Conservation (phyloP, 768 basidiomycete species). For the Hypholoma sublateritium region DNA sequence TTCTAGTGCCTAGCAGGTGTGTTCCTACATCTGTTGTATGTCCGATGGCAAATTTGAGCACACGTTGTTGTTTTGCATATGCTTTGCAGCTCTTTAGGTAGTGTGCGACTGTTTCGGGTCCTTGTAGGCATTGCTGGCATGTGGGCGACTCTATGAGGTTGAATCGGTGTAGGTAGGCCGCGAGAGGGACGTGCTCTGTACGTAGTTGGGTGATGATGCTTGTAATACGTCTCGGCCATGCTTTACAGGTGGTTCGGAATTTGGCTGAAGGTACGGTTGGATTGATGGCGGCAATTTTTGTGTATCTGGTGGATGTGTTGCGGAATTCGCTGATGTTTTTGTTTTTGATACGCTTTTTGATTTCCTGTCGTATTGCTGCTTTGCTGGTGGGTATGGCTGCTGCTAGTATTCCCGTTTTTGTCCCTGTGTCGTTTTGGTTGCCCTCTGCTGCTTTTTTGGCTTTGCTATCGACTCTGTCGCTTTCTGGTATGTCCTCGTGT, state of each 20-base stretch:
- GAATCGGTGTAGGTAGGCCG: too few relatives aligned
- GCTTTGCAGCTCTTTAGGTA: conserved; percentile 27
- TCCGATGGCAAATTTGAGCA: too few relatives aligned
- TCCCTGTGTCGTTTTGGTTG: not conserved
- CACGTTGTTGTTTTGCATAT: conserved; percentile 10
- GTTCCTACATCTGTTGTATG: too few relatives aligned
- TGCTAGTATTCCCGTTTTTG: not conserved
- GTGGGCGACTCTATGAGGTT: conserved; percentile 19
- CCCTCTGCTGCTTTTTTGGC: conserved; percentile 11
- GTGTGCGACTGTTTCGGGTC: conserved; percentile 28
- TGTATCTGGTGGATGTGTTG: conserved; percentile 8
- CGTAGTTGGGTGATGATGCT: conserved; percentile 29
- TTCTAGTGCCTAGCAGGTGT: too few relatives aligned
- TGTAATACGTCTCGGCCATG: conserved; percentile 12
- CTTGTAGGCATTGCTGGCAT: conserved; percentile 23
- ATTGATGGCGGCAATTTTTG: conserved; percentile 8
- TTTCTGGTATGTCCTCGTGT: conserved; percentile 10
- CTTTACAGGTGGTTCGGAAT: conserved; percentile 9
- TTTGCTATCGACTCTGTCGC: conserved; percentile 9
- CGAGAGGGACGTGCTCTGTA: conserved; percentile 28
- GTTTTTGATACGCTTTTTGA: conserved; percentile 11
- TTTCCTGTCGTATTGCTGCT: conserved; percentile 9
- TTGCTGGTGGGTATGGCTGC: conserved; percentile 5
- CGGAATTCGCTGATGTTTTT: conserved; percentile 10
- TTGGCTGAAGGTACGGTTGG: conserved; percentile 9